These are phyloP conservation scores for Globisporangium acanthophoron DNA, from an alignment of 352 stramenopile genomes.

Conservation along the genomic window DNA sequence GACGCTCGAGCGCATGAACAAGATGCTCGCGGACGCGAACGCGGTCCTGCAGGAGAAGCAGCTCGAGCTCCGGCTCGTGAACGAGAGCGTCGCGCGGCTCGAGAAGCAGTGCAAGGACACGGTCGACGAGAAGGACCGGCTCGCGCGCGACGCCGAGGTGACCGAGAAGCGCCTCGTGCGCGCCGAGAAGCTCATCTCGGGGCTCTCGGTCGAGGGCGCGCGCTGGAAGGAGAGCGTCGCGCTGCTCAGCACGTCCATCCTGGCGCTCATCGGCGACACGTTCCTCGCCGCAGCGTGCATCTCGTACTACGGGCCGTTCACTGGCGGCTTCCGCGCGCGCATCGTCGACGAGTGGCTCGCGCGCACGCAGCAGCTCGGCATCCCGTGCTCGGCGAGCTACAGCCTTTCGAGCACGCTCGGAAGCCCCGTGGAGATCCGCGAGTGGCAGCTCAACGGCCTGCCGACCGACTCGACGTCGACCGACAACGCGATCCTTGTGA, in stretches of 20 bases:
- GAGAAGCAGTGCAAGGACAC: constrained; percentile 90
- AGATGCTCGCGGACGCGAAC: constrained; percentile 87
- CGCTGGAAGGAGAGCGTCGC: constrained; percentile 91
- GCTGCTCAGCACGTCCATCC: constrained; percentile 67
- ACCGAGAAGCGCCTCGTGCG: constrained; percentile 87
- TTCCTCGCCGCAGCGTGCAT: constrained; percentile 91
- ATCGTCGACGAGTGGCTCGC: constrained; percentile 76
- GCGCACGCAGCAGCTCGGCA: constrained; percentile 50
- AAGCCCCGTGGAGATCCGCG: constrained; percentile 87
- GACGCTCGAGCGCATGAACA: constrained; percentile 90
- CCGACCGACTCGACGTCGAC: constrained; percentile 90
- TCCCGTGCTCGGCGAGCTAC: constrained; percentile 73
- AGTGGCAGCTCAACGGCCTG: constrained; percentile 91
- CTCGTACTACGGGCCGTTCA: constrained; percentile 94
- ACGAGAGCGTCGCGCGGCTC: constrained; percentile 85
- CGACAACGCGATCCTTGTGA: constrained; percentile 92
- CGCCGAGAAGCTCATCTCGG: constrained; percentile 90
- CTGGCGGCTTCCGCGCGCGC: constrained; percentile 72
- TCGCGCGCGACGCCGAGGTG: constrained; percentile 80
- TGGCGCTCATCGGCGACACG: constrained; percentile 87
- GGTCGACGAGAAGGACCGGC: constrained; percentile 88
- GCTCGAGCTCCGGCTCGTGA: constrained; percentile 83
- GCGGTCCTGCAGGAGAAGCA: constrained; percentile 83
- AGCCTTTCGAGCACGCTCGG: constrained; percentile 76
- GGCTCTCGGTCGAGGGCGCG: constrained; percentile 86